These are phyloP conservation scores for Zanthoxylum bungeanum DNA, from an alignment of 345 rosid species.

Conservation along the genomic window DNA sequence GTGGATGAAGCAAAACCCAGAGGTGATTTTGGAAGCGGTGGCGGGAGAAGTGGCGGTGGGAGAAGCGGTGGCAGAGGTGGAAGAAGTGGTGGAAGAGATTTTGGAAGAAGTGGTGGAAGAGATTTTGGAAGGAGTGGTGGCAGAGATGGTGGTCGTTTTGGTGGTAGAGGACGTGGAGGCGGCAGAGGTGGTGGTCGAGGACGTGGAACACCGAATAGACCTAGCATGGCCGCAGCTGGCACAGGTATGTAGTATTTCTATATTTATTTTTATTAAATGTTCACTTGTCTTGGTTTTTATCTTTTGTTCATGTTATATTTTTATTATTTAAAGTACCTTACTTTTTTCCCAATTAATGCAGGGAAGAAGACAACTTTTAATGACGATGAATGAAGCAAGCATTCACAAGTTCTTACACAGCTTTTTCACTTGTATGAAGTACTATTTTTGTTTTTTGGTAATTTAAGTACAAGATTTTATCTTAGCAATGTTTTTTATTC, in stretches of 20 bases:
- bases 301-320: no score
- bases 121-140: slow-evolving; percentile 38
- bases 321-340: no score
- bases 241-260: no score
- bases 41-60: slow-evolving; percentile 52
- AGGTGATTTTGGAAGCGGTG: slow-evolving; percentile 37
- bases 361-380: slow-evolving; percentile 35
- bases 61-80: slow-evolving; percentile 31
- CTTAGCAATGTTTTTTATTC: background rate
- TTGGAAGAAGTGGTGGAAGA: slow-evolving; percentile 35
- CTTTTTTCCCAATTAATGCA: no score
- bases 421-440: background rate
- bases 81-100: slow-evolving; percentile 27
- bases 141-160: slow-evolving; percentile 21
- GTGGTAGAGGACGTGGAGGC: slow-evolving; percentile 55
- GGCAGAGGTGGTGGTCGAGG: no score
- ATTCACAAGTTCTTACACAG: background rate
- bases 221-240: slow-evolving; percentile 37
- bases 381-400: background rate
- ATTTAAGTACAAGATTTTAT: background rate
- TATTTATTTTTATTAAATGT: background rate
- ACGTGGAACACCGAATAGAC: slow-evolving; percentile 42
- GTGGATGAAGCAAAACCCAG: slow-evolving; percentile 77
- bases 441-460: background rate
- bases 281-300: no score